Base-by-base conservation (phyloP, 1,284 basidiomycete genomes). In the Schizopora paradoxa region DNA sequence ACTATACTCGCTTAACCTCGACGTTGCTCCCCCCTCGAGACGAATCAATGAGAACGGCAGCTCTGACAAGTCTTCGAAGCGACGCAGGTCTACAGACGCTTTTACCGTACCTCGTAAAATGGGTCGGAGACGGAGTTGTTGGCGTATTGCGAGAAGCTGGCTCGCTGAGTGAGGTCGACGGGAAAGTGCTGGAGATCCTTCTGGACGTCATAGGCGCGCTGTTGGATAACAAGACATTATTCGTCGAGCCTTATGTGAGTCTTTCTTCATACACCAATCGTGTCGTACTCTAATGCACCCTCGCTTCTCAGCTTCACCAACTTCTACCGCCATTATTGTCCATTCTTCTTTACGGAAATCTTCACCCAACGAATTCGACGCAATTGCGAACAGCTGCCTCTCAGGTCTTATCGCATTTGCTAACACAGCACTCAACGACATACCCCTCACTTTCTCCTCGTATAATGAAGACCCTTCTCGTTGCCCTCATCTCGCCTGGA, bases 181-280 rank as follows among this genome's bases (percentile, higher is more conserved):
- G 85, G 5, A 72, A 70, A 47, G 73, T 79, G 8, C 67, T 95
- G 2, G 86, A 87, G 53, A 82, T 91, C 23, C 68, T 91, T 48
- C 67, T 96, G 50, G 87, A 92, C 52, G 87, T 89, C 13, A 79
- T 91, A 36, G 76, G 83, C 49, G 86, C 91, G 0, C 70, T 95
- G 28, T 66, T 94, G 34, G 84, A 87, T 54, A 99, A 94, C 62
- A 74, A 73, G 43, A 86, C 84, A 2, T 67, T 99, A n/a, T 97
- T 95, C 59, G 81, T 98, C 22, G 95, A 99, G 66, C 95, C 94
- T 36, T 98, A 96, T 61, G 91, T 95, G 59, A 65, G 90, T 76
- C 14, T 32, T 37, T 29, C 31, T 41, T 19, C 28, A 27, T 16
- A 11, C 25, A 22, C 13, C 28, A 37, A 5, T 34, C 23, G 23